Base-by-base conservation (phyloP, 768 basidiomycete species). In the Pleurotus salmoneostramineus region DNA sequence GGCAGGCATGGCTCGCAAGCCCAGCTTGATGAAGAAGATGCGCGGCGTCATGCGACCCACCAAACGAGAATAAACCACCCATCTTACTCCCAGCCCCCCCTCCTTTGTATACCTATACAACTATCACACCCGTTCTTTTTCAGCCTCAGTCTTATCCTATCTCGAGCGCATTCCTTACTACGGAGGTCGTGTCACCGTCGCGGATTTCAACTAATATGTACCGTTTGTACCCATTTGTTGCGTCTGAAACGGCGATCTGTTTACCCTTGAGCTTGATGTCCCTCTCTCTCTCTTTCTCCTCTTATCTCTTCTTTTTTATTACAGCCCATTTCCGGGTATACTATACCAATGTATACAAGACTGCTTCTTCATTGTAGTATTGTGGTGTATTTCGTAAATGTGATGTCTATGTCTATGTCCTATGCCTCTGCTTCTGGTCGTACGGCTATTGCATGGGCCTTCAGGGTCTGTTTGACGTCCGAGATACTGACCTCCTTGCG, bases 401-500 rank as follows among this genome's bases (percentile, higher is more conserved):
- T 27, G 14, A 11, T 11, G 50, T 35, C 17, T 50, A 6, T 55
- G 59, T 61, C 64, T 52, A 56, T 61, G 51, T 59, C 61, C 59
- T 61, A 59, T 56, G 3, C 44, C 48, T 59, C 58, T 84, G 64
- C 56, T 61, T 58, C 57, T 57, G 60, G 60, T 66, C 76, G 70
- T 58, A 82, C 80, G 56, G 81, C 83, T 52, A 91, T 79, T 0
- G 73, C 72, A 10, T 77, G 77, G 4, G 61, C 64, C 36, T 65
- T 65, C 61, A 92, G 65, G 1, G 76, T 71, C 44, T 72, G 71
- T 73, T 98, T 99, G 57, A 98, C 90, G 50, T 90, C 86, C 47
- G 73, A 72, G 60, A 99, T 95, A 43, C 72, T 77, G 3, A 99
- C 96, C 69, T 98, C 91, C 47, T 79, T 82, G 34, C 97, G 77